Conservation (phyloP, 306 rosid genomes). For the Quercus parvula region DNA sequence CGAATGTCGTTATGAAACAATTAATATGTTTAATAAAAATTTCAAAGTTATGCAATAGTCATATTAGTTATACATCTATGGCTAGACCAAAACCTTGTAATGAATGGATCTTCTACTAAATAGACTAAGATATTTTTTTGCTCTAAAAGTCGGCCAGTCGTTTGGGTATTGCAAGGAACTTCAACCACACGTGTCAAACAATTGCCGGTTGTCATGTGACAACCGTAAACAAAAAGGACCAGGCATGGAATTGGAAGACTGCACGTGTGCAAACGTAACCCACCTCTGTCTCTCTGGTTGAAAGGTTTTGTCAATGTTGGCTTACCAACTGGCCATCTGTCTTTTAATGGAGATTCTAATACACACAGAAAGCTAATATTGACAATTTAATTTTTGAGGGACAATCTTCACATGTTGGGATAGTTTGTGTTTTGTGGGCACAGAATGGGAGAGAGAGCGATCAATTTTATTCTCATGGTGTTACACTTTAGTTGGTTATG, state of each 20-base stretch:
- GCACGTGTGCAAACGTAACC: slow-evolving; percentile 38
- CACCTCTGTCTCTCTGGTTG: slow-evolving; percentile 20
- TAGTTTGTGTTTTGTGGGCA: slow-evolving; percentile 19
- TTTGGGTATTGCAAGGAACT: no score
- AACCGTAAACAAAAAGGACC: slow-evolving; percentile 1
- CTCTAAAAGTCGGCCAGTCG: not conserved
- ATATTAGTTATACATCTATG: no score
- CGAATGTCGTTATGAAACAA: no score
- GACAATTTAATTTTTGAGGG: slow-evolving; percentile 9
- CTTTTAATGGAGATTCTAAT: not conserved
- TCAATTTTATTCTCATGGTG: not conserved
- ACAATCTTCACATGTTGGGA: slow-evolving; percentile 37
- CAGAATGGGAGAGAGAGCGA: slow-evolving; percentile 21
- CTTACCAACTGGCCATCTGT: slow-evolving; percentile 43
- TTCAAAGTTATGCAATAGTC: no score
- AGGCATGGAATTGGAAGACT: not conserved
- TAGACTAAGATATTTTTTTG: not conserved
- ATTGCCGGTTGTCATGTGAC: not conserved
- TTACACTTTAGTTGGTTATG: not conserved
- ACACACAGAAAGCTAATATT: slow-evolving; percentile 13
- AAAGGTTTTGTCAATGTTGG: slow-evolving; percentile 45
- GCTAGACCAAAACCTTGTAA: no score
- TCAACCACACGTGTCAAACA: not conserved
- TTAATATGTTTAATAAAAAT: no score
- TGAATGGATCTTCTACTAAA: no score